A percentile compares a stretch with the other conserved stretches of the same genome.
phyloP scores from a whole-genome alignment of 148 eudicot species.

The Agrostemma githago region DNA sequence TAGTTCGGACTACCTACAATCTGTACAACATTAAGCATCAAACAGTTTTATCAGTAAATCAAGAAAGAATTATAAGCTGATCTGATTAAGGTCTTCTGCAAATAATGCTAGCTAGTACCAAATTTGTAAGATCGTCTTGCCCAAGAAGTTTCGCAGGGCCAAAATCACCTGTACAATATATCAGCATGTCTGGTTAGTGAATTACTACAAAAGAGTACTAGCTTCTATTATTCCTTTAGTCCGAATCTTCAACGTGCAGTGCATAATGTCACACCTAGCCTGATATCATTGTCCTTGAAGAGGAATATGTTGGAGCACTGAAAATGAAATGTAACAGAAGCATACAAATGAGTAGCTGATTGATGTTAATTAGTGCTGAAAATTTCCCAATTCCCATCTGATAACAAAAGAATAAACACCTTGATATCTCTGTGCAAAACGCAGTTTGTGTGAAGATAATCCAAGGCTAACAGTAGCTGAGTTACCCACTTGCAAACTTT shows the following conservation, averaged over 20 bases:
- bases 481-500: conserved; percentile 94
- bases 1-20: no score
- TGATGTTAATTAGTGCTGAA: background rate
- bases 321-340: conserved; percentile 13
- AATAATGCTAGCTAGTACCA: no score
- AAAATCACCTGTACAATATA: no score
- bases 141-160: no score
- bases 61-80: no score
- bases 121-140: no score
- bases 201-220: no score
- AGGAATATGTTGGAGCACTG: conserved; percentile 97
- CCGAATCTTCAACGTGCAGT: background rate
- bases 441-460: conserved; percentile 87
- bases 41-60: no score
- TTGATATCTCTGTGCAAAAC: conserved; percentile 88
- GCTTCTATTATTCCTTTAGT: background rate
- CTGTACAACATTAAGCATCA: no score
- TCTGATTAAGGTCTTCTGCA: no score
- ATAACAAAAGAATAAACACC: conserved; percentile 32
- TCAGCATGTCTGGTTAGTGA: no score
- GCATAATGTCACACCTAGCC: conserved; percentile 58
- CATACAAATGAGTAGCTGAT: background rate
- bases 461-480: conserved; percentile 81
- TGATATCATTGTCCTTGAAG: conserved; percentile 65
- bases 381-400: background rate